Evolutionary conservation across 2,329 filamentous ascomycete species (phyloP), one percentile per base, ranked within the genome.

Genomic region (Colletotrichum australisinense): DNA sequence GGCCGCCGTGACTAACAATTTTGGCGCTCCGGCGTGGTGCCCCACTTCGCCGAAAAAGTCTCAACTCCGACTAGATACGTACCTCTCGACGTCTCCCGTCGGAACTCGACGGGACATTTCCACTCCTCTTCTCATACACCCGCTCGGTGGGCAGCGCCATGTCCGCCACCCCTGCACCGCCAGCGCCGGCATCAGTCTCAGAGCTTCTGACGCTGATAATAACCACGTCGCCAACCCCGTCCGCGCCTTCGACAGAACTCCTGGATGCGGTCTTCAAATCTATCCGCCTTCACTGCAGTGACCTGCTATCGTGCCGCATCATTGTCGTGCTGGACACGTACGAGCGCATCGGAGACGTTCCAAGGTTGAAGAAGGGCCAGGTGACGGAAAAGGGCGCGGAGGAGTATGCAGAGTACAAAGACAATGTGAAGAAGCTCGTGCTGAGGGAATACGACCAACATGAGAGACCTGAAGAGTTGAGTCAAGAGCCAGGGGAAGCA

Each of bases 211-310:
- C 85, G 0, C 78, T 87, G 63, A 84, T 90, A 60, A 84, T 90
- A 75, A 89, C 88, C 1, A 90, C 88, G 0, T 90, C 88, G 2
- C 84, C 88, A 0, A 90, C 88, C 0, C 88, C 88, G 0, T 90
- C 88, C 1, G 84, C 86, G 0, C 88, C 88, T 0, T 86, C 86
- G 0, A 87, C 87, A 0, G 88, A 89, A 19, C 84, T 90, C 0
- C 75, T 90, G n/a, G 83, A 82, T 0, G 77, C 84, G 0, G 84
- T 89, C 2, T 63, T 89, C 2, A 75, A 78, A 3, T 88, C 87
- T 0, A 88, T 89, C 74, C 79, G 79, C 19, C 58, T 59, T 0
- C 79, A 88, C 75, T 89, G 88, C 66, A 78, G 79, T 0, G 72
- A 67, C 0, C 76, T 90, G 16, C 72, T 85, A 2, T 58, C 72